phyloP scores from a whole-genome alignment of 495 filamentous ascomycete genomes.

The Hypoxylon fuscum region DNA sequence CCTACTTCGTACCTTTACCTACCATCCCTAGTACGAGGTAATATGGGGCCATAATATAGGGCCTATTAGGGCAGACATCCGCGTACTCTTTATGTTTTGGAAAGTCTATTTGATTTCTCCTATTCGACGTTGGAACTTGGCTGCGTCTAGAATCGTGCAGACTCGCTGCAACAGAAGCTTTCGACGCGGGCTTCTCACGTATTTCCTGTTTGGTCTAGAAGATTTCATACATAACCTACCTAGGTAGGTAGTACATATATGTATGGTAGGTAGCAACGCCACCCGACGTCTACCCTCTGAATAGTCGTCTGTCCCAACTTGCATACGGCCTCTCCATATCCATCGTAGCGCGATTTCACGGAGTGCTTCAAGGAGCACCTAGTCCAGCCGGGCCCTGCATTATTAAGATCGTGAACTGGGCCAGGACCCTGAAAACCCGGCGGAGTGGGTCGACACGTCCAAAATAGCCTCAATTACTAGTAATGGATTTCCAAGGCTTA shows the following conservation, averaged over 20 bases:
- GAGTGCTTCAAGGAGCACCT: constrained; percentile 28
- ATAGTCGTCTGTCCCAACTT: constrained; percentile 12
- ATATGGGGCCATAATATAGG: constrained; percentile 27
- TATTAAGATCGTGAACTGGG: constrained; percentile 18
- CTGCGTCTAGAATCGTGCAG: constrained; percentile 30
- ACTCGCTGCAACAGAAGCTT: constrained; percentile 34
- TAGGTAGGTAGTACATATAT: no score
- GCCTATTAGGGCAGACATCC: constrained; percentile 15
- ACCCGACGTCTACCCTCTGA: background rate
- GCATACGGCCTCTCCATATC: constrained; percentile 28
- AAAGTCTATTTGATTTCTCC: constrained; percentile 17
- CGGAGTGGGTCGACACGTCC: constrained; percentile 29
- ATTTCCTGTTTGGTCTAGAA: constrained; percentile 33
- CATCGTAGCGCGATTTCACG: constrained; percentile 29
- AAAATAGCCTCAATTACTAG: constrained; percentile 40
- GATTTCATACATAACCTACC: no score
- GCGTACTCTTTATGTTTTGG: constrained; percentile 22
- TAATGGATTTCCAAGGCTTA: constrained; percentile 21
- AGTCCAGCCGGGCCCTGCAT: constrained; percentile 20
- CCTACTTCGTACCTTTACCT: constrained; percentile 11
- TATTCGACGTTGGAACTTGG: constrained; percentile 30
- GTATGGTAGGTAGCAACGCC: constrained; percentile 32
- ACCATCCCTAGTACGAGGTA: constrained; percentile 1
- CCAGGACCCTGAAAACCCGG: constrained; percentile 38
- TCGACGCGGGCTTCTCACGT: constrained; percentile 31